Evolutionary conservation across 1,139 yeast species (phyloP).

Genomic region (Kodamaea arcana): DNA sequence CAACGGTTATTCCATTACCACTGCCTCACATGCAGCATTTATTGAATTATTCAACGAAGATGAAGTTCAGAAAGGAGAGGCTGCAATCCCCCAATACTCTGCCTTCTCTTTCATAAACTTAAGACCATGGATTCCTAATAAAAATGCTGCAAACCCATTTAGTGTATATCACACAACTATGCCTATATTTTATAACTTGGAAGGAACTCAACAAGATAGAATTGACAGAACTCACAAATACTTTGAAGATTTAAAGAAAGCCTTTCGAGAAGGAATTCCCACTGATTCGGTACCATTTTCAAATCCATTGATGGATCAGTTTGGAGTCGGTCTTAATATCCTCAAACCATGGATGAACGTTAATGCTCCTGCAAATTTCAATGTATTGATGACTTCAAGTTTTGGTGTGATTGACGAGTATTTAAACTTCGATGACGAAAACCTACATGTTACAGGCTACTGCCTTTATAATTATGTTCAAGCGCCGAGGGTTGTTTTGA

Average conservation of each 20-base stretch:
- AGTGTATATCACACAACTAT: background rate
- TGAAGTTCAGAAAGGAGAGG: too few relatives aligned
- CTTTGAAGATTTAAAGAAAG: background rate
- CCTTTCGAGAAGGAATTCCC: background rate
- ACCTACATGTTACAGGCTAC: background rate
- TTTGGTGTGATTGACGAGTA: background rate
- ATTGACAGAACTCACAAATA: background rate
- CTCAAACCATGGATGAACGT: background rate
- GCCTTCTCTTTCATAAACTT: background rate
- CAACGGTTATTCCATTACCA: background rate
- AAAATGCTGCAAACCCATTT: conserved; percentile 1
- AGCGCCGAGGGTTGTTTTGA: background rate
- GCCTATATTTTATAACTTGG: background rate
- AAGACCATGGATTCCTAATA: background rate
- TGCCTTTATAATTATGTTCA: background rate
- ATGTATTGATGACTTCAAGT: background rate
- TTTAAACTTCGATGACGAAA: background rate
- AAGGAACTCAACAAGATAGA: background rate
- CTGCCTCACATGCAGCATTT: conserved; percentile 1
- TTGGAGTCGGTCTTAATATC: background rate
- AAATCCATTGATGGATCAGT: background rate
- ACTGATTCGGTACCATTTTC: background rate
- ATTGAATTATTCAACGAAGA: conserved; percentile 1
- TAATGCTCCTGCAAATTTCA: background rate
- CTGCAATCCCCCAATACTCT: background rate